Base-by-base conservation (phyloP, 441 rosid species). In the Eutrema salsugineum region DNA sequence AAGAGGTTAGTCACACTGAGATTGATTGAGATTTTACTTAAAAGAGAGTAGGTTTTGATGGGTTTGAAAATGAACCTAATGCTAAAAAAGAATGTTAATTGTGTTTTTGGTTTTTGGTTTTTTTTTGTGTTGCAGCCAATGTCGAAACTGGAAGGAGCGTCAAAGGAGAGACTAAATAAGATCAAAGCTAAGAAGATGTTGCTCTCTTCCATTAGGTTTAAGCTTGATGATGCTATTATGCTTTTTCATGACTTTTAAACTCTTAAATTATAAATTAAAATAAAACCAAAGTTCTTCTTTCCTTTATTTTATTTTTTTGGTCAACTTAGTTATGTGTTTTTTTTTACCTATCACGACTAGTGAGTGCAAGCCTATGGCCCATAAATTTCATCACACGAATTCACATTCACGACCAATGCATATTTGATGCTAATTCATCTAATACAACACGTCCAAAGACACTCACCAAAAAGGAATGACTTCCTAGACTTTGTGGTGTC, bases 221-320 rank as follows among this genome's bases (percentile, higher is more conserved):
- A 85, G 73, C 87, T 94, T 46, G 94, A 93, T 53, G 91, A 91
- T 71, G 84, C 93, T 20, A 77, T 91, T 48, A 79, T 90, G 94
- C 87, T 94, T 50, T 91, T 92, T 78, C 90, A 89, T 73, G 83
- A 90, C 80, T 90, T 92, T 66, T 94, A 71, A 84, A 10, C 30
- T 47, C 59, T 10, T 10, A 15, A 20, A n/a, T 36, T 5, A 14
- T 7, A 5, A 15, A 55, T 24, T 20, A 1, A 20, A 20, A 20
- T 20, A 20, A 20, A 20, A 20, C 22, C 22, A 1, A 20, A 20
- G 2, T 20, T 20, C 22, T n/a, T n/a, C n/a, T n/a, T n/a, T n/a
- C n/a, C n/a, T n/a, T n/a, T n/a, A n/a, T n/a, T n/a, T n/a, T n/a
- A n/a, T n/a, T n/a, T n/a, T n/a, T n/a, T n/a, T n/a, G n/a, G n/a